A percentile compares a stretch with the other conserved stretches of the same genome.
Conservation (phyloP, 345 rosid species). For the Gynandropsis gynandra region DNA sequence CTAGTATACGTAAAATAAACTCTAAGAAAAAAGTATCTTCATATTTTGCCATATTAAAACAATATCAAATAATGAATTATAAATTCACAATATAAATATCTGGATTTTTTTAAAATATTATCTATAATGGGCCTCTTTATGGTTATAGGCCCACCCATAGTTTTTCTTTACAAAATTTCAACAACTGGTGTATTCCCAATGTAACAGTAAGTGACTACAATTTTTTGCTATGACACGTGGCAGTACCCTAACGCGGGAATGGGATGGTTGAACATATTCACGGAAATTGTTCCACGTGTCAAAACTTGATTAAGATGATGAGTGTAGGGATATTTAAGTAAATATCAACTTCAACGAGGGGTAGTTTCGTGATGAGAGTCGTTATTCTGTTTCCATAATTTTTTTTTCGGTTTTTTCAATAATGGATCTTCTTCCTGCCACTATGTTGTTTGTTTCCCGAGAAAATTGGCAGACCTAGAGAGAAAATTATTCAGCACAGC, state of each 20-base stretch:
- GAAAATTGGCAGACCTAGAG: constrained; percentile 29
- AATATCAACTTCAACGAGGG: not conserved
- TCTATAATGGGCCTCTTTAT: too few relatives aligned
- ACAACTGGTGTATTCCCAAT: too few relatives aligned
- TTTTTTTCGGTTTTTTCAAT: constrained; percentile 21
- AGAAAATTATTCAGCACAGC: constrained; percentile 1
- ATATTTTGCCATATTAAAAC: too few relatives aligned
- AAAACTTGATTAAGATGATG: constrained; percentile 7
- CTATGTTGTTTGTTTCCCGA: constrained; percentile 17
- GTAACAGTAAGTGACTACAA: not conserved
- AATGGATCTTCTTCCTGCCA: constrained; percentile 24
- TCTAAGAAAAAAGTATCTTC: too few relatives aligned
- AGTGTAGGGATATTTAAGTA: constrained; percentile 11
- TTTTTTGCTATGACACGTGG: not conserved
- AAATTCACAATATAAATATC: too few relatives aligned
- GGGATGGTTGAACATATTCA: not conserved
- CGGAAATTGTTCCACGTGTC: constrained; percentile 3
- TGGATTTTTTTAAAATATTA: too few relatives aligned
- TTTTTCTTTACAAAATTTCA: too few relatives aligned
- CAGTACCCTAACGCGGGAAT: not conserved
- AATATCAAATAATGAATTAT: too few relatives aligned
- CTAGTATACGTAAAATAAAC: too few relatives aligned
- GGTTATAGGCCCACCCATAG: too few relatives aligned
- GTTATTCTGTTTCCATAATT: constrained; percentile 13
- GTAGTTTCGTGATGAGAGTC: constrained; percentile 1